Conservation (phyloP, 2,329 filamentous ascomycete species). For the Xylaria sp. region DNA sequence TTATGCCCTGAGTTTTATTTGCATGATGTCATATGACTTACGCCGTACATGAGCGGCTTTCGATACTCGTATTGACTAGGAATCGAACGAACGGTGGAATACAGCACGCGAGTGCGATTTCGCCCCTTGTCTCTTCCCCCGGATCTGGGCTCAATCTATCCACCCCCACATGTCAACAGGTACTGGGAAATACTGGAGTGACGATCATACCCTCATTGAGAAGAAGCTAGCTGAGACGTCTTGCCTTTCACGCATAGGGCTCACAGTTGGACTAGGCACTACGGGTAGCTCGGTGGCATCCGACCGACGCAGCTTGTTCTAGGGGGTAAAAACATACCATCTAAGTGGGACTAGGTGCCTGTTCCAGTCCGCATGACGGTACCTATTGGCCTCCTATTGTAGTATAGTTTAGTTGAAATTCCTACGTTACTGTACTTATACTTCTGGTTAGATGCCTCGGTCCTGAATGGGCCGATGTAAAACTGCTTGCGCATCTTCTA, state of each 20-base stretch:
- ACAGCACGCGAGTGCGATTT: background rate
- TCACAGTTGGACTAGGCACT: background rate
- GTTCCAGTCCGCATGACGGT: background rate
- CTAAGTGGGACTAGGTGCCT: background rate
- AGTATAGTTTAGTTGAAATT: too few species aligned
- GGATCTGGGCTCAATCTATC: conserved; percentile 2
- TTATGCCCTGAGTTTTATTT: background rate
- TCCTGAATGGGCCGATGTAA: too few species aligned
- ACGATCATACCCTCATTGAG: conserved; percentile 6
- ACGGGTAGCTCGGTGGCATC: conserved; percentile 14
- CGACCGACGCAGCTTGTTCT: conserved; percentile 4
- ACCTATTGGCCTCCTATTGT: too few species aligned
- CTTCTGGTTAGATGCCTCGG: too few species aligned
- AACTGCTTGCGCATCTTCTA: too few species aligned
- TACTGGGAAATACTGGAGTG: too few species aligned
- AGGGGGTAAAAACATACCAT: background rate
- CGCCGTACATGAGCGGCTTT: background rate
- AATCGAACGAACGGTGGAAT: background rate
- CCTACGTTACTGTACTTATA: too few species aligned
- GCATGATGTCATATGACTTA: conserved; percentile 21
- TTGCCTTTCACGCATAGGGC: background rate
- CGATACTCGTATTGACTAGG: background rate
- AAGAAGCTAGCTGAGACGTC: background rate
- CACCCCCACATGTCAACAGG: conserved; percentile 12
- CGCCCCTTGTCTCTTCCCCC: background rate